These are phyloP conservation scores for Gloeophyllum trabeum DNA, from an alignment of 768 basidiomycete genomes.

Conservation along the genomic window DNA sequence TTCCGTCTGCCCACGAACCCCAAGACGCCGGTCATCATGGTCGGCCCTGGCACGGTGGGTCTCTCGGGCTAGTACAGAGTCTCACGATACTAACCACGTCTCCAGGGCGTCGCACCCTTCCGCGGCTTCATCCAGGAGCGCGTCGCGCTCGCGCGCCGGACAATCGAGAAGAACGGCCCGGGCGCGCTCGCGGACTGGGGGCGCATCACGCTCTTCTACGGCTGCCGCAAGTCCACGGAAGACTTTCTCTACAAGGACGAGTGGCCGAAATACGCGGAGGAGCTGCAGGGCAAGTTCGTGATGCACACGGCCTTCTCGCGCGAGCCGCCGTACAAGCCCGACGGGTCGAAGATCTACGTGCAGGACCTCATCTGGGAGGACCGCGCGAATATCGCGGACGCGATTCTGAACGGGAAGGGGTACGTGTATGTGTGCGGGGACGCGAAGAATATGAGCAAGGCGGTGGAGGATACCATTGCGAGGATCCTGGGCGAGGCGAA, in stretches of 20 bases:
- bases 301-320: conserved; percentile 89
- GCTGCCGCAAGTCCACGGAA: conserved; percentile 79
- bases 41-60: conserved; percentile 95
- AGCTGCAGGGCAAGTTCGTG: conserved; percentile 85
- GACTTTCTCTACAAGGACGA: conserved; percentile 95
- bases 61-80: not conserved
- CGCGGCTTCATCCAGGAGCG: conserved; percentile 98
- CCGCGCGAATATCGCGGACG: conserved; percentile 70
- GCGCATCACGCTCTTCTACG: conserved; percentile 88
- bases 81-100: conserved; percentile 6
- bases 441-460: conserved; percentile 92
- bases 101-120: conserved; percentile 96
- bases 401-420: conserved; percentile 91
- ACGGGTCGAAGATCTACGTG: conserved; percentile 97
- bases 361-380: conserved; percentile 93
- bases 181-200: conserved; percentile 96
- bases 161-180: conserved; percentile 89
- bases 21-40: conserved; percentile 97
- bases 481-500: conserved; percentile 86
- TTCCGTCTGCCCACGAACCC: conserved; percentile 97
- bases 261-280: conserved; percentile 81
- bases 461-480: conserved; percentile 84
- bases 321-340: conserved; percentile 73
- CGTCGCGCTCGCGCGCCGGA: conserved; percentile 88
- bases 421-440: conserved; percentile 97